phyloP scores from a whole-genome alignment of 768 basidiomycete genomes.

The Leccinum truebloodii region DNA sequence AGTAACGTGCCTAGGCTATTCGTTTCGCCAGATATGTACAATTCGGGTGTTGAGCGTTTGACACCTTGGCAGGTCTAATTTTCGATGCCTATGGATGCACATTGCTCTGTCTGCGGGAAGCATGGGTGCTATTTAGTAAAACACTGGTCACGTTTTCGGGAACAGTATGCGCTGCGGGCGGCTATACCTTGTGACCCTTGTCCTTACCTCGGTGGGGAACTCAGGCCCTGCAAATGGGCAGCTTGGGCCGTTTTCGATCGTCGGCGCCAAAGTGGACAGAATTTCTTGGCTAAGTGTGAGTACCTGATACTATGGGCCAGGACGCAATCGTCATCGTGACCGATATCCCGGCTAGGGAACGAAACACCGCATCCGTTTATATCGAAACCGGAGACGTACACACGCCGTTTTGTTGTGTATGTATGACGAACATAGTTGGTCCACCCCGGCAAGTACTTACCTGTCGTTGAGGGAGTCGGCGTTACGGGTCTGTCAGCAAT shows the following conservation, averaged over 20 bases:
- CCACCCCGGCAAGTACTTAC: no score
- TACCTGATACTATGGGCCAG: background rate
- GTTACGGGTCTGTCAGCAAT: no score
- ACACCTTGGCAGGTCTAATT: background rate
- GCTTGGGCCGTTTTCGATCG: background rate
- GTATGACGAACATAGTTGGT: no score
- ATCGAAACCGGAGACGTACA: background rate
- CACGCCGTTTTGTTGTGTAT: no score
- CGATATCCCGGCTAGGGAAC: background rate
- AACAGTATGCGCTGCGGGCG: background rate
- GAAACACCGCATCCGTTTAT: background rate
- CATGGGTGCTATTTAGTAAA: background rate
- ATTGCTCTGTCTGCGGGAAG: background rate
- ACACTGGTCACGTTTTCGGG: background rate
- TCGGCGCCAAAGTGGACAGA: background rate
- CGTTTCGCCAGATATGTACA: background rate
- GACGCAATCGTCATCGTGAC: background rate
- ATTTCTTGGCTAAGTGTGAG: background rate
- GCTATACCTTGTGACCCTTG: background rate
- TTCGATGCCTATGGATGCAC: background rate
- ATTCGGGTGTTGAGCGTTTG: background rate
- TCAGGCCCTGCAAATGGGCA: background rate
- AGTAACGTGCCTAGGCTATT: background rate
- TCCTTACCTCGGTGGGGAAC: background rate
- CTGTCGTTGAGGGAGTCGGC: no score